phyloP scores from a whole-genome alignment of 345 rosid species.

The Arabis alpina region DNA sequence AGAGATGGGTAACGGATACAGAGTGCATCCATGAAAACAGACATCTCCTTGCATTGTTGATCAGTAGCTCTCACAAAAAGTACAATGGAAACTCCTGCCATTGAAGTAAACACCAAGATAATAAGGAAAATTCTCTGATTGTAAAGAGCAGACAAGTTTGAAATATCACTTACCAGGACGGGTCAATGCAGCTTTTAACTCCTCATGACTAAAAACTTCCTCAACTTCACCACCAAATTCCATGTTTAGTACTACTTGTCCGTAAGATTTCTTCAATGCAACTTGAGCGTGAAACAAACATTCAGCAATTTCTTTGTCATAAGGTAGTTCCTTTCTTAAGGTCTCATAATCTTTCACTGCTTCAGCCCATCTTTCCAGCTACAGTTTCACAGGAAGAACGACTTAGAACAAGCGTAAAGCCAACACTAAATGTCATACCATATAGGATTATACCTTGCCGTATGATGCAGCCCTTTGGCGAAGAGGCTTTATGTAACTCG shows the following conservation, averaged over 20 bases:
- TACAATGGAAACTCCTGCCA: slow-evolving; percentile 78
- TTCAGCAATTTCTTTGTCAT: slow-evolving; percentile 83
- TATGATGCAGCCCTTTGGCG: slow-evolving; percentile 88
- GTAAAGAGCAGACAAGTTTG: slow-evolving; percentile 3
- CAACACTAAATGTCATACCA: slow-evolving; percentile 7
- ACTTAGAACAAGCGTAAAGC: slow-evolving; percentile 22
- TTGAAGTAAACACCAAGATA: background rate
- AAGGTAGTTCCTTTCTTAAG: slow-evolving; percentile 78
- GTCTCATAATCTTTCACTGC: slow-evolving; percentile 88
- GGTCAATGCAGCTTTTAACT: slow-evolving; percentile 80
- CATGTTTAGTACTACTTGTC: slow-evolving; percentile 90
- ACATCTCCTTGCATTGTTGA: slow-evolving; percentile 82
- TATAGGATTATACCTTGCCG: slow-evolving; percentile 59
- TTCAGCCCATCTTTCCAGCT: slow-evolving; percentile 91
- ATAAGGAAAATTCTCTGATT: background rate
- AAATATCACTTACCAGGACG: slow-evolving; percentile 57
- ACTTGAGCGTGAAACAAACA: slow-evolving; percentile 93
- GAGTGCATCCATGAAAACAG: slow-evolving; percentile 70
- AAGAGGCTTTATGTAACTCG: slow-evolving; percentile 79
- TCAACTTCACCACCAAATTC: slow-evolving; percentile 97
- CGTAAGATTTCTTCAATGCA: slow-evolving; percentile 87
- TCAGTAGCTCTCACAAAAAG: slow-evolving; percentile 64
- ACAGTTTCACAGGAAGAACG: slow-evolving; percentile 31
- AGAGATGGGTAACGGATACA: slow-evolving; percentile 87
- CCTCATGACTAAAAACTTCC: slow-evolving; percentile 68